Evolutionary conservation across 2,329 filamentous ascomycete species (phyloP).

Genomic region (Trichophyton rubrum): DNA sequence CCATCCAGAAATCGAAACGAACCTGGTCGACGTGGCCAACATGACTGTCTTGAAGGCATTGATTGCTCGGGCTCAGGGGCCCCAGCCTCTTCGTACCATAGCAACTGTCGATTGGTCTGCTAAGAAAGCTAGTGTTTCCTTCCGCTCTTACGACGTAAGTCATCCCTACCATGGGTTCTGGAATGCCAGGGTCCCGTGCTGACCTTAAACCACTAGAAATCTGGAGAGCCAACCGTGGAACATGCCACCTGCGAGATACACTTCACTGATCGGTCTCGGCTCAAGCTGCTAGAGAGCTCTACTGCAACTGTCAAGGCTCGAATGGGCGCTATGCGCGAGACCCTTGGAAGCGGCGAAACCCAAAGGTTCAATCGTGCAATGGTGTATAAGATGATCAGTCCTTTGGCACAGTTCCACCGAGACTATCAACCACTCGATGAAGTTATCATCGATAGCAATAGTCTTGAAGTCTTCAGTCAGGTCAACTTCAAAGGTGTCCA

Average conservation of each 20-base stretch:
- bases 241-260: conserved; percentile 7
- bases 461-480: conserved; percentile 25
- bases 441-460: conserved; percentile 25
- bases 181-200: neutral
- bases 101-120: conserved; percentile 6
- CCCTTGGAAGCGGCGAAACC: conserved; percentile 19
- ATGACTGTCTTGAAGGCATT: conserved; percentile 9
- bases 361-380: conserved; percentile 24
- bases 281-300: conserved; percentile 20
- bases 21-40: conserved; percentile 5
- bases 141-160: conserved; percentile 3
- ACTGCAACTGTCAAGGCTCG: neutral
- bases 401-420: conserved; percentile 24
- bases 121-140: neutral
- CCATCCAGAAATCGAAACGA: neutral
- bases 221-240: neutral
- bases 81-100: conserved; percentile 2
- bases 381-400: conserved; percentile 27
- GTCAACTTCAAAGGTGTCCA: conserved; percentile 21
- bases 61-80: conserved; percentile 3
- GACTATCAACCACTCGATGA: conserved; percentile 27
- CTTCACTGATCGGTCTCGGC: conserved; percentile 1
- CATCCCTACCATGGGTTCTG: neutral
- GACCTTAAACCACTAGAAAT: neutral
- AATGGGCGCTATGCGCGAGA: conserved; percentile 18